Base-by-base conservation (phyloP, 768 basidiomycete genomes). In the Leucocoprinus leucothites region DNA sequence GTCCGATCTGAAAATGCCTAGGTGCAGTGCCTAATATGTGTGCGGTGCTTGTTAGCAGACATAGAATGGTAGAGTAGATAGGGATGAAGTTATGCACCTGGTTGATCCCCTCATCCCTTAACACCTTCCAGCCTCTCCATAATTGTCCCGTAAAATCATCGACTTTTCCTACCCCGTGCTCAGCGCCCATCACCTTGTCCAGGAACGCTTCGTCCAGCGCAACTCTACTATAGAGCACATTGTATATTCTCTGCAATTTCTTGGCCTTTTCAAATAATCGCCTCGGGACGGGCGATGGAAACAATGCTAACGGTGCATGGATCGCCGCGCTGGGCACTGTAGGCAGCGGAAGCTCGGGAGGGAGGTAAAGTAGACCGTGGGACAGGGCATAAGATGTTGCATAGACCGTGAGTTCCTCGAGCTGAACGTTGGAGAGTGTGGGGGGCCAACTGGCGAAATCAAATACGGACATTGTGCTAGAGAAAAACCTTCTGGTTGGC, bases 1-100 rank as follows among this genome's bases (percentile, higher is more conserved):
- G 72, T 99, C 96, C 9, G 94, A 97, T 52, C 96, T 80, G 71
- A 96, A 97, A 18, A 99, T 71, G 18, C 95, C 94, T 5, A 98
- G 80, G 57, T 97, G 90, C 44, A 91, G 72, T 0, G 84, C 82
- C 94, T n/a, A n/a, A n/a, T 98, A 57, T 18, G 16, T 13, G 7
- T 13, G 16, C 16, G 38, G 16, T 38, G 38, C 14, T 11, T 38
- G 38, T 38, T n/a, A 38, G 16, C 4, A n/a, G 16, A 45, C 53
- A 24, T 25, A 53, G 36, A 34, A 51, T 36, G 6, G 8, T 28
- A n/a, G n/a, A n/a, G 9, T 0, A 41, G 22, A 44, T 9, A 36
- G 43, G 9, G 55, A 38, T 42, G 45, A 34, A 41, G 3, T n/a
- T 24, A 36, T 61, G 49, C 58, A 80, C 80, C 70, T 80, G 78